These are phyloP conservation scores for Beta corolliflora DNA, from an alignment of 179 eudicot genomes.

Conservation along the genomic window DNA sequence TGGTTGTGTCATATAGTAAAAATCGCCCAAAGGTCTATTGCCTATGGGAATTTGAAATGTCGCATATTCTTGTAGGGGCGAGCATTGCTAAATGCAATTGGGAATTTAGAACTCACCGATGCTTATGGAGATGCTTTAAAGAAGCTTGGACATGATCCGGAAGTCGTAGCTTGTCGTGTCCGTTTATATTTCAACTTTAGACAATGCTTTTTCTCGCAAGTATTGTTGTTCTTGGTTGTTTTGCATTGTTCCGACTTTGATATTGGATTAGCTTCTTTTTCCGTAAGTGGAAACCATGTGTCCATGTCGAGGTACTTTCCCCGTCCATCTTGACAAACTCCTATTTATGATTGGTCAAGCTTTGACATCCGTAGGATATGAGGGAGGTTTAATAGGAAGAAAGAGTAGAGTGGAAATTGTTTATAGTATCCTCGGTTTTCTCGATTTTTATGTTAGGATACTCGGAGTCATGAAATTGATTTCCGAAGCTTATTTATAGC, in stretches of 20 bases:
- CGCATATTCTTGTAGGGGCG: conserved; percentile 52
- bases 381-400: no score
- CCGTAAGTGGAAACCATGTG: no score
- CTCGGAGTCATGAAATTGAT: no score
- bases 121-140: conserved; percentile 76
- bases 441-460: no score
- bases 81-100: conserved; percentile 86
- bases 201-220: not conserved
- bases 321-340: no score
- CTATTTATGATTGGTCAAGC: no score
- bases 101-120: conserved; percentile 78
- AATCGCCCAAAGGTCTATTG: not conserved
- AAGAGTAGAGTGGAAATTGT: no score
- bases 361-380: no score
- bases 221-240: not conserved
- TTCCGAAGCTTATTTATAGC: no score
- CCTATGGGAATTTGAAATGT: not conserved
- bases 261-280: not conserved
- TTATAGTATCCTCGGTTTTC: no score
- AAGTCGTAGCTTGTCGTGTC: conserved; percentile 81
- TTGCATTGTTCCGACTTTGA: not conserved
- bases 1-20: not conserved
- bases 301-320: no score
- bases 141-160: conserved; percentile 73
- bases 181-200: not conserved